Percentiles rank a stretch among this genome's conserved stretches.
Evolutionary conservation across 129 eudicot species (phyloP).

Genomic region (Artemisia tridentata): DNA sequence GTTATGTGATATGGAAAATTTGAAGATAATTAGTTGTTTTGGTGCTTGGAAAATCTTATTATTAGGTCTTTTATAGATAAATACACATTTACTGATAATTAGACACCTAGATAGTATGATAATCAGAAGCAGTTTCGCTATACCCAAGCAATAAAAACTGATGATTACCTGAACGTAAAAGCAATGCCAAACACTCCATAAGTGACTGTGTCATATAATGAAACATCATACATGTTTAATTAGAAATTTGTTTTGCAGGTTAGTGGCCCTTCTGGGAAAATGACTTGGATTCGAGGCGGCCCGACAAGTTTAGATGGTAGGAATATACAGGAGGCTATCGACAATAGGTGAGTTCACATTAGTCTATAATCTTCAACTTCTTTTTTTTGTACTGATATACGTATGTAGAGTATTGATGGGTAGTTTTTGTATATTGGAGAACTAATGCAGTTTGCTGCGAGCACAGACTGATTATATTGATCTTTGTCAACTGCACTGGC

Average conservation of each 20-base stretch:
- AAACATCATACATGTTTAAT: not conserved
- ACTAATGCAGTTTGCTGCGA: constrained; percentile 71
- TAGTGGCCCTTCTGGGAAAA: constrained; percentile 91
- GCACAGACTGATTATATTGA: constrained; percentile 76
- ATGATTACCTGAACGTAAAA: too few relatives aligned
- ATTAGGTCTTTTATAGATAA: too few relatives aligned
- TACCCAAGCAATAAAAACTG: too few relatives aligned
- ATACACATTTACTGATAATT: too few relatives aligned
- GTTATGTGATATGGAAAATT: too few relatives aligned
- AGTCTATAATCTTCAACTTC: not conserved
- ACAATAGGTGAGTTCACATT: constrained; percentile 52
- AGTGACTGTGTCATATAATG: too few relatives aligned
- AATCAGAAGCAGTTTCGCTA: too few relatives aligned
- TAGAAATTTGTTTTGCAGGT: constrained; percentile 42
- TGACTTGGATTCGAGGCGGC: constrained; percentile 97
- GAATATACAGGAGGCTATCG: constrained; percentile 78
- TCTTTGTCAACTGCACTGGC: constrained; percentile 97
- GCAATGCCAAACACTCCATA: too few relatives aligned
- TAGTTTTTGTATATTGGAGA: constrained; percentile 28
- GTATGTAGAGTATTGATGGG: constrained; percentile 23
- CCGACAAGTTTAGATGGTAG: constrained; percentile 71
- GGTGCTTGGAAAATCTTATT: too few relatives aligned
- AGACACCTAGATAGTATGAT: too few relatives aligned
- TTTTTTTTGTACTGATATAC: constrained; percentile 2
- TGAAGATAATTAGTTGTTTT: too few relatives aligned